Evolutionary conservation across 2,329 filamentous ascomycete species (phyloP).

Genomic region (Kalaharituber pfeilii): DNA sequence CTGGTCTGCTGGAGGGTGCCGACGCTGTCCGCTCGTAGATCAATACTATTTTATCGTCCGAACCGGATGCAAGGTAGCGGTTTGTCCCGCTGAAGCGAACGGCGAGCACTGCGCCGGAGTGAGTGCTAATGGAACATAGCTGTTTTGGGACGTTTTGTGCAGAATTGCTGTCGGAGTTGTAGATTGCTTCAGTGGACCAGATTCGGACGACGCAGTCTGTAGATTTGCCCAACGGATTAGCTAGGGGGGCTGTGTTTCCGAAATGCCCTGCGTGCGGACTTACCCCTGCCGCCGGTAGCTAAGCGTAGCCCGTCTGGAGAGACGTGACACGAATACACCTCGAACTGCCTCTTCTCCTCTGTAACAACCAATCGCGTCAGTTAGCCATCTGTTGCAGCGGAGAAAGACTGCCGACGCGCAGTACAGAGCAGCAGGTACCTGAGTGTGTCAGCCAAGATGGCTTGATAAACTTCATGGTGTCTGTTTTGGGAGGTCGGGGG

Average conservation of each 20-base stretch:
- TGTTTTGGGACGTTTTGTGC: constrained; percentile 68
- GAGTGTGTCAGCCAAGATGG: constrained; percentile 91
- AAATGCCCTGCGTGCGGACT: too few relatives aligned
- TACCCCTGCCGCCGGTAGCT: constrained; percentile 84
- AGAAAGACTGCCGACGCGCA: neutral
- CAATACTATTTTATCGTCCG: constrained; percentile 97
- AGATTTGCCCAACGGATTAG: constrained; percentile 6
- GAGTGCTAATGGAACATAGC: constrained; percentile 94
- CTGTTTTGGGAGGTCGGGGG: too few relatives aligned
- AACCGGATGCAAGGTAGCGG: constrained; percentile 87
- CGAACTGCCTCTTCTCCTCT: constrained; percentile 1
- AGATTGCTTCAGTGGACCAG: constrained; percentile 91
- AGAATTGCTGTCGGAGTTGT: constrained; percentile 53
- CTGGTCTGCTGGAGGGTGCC: constrained; percentile 60
- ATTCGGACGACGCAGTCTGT: constrained; percentile 88
- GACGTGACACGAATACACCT: constrained; percentile 89
- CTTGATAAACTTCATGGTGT: constrained; percentile 68
- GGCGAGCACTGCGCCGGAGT: constrained; percentile 49
- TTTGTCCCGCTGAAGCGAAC: constrained; percentile 93
- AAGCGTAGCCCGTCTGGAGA: constrained; percentile 84
- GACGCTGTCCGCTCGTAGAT: constrained; percentile 55
- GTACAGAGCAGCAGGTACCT: constrained; percentile 35
- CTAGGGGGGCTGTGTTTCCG: too few relatives aligned
- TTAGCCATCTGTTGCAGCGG: too few relatives aligned
- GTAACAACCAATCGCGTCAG: too few relatives aligned